phyloP scores from a whole-genome alignment of 1,284 basidiomycete genomes.

The Apiotrichum porosum region DNA sequence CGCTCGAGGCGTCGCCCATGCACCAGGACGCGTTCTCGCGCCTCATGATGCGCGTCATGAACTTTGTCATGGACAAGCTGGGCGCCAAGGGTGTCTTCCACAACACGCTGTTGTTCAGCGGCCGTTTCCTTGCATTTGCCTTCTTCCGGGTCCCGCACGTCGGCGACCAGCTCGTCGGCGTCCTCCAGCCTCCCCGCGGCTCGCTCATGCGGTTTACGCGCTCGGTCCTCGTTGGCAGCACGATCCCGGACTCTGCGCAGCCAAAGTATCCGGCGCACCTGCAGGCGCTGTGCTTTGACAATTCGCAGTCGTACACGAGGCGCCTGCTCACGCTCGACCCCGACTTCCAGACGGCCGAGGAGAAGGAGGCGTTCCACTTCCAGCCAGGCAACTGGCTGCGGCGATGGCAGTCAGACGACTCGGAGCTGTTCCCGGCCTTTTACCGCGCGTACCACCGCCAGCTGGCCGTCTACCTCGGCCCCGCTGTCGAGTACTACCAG shows the following conservation, averaged over 20 bases:
- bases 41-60: conserved; percentile 49
- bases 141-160: conserved; percentile 54
- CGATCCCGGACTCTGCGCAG: conserved; percentile 21
- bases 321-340: conserved; percentile 33
- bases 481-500: conserved; percentile 40
- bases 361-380: conserved; percentile 49
- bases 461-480: conserved; percentile 49
- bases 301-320: conserved; percentile 42
- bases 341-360: conserved; percentile 35
- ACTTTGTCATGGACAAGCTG: conserved; percentile 53
- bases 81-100: conserved; percentile 55
- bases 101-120: conserved; percentile 53
- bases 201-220: conserved; percentile 48
- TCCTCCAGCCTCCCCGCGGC: conserved; percentile 50
- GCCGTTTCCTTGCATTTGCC: conserved; percentile 51
- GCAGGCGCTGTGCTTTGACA: conserved; percentile 39
- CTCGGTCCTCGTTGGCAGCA: conserved; percentile 24
- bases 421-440: conserved; percentile 54
- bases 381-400: conserved; percentile 50
- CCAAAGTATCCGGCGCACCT: conserved; percentile 43
- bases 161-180: conserved; percentile 51
- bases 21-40: conserved; percentile 43
- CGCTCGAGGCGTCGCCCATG: conserved; percentile 38
- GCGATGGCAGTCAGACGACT: conserved; percentile 52
- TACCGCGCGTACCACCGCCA: conserved; percentile 54